Conservation (phyloP, 2,329 filamentous ascomycete species). For the Phoma herbarum region DNA sequence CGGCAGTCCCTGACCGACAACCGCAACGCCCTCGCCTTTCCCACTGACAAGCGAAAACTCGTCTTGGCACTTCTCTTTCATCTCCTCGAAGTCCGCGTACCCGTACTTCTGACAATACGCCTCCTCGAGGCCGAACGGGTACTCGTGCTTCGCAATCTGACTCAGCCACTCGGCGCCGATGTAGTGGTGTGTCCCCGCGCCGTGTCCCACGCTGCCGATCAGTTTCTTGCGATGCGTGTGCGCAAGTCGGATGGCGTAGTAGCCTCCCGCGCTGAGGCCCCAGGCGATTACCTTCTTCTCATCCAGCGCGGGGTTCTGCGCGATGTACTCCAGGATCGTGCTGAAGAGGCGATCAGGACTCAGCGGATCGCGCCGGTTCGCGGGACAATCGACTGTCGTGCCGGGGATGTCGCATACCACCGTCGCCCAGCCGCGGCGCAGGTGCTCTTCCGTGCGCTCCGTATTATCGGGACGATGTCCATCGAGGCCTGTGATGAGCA, state of each 20-base stretch:
- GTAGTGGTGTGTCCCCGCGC: slow-evolving; percentile 66
- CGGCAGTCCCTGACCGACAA: slow-evolving; percentile 47
- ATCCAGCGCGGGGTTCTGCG: slow-evolving; percentile 53
- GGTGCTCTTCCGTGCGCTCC: slow-evolving; percentile 56
- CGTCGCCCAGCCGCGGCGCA: slow-evolving; percentile 58
- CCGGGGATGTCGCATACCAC: slow-evolving; percentile 65
- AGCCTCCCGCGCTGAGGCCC: slow-evolving; percentile 66
- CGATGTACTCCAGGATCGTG: slow-evolving; percentile 63
- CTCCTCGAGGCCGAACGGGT: slow-evolving; percentile 64
- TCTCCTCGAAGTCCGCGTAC: slow-evolving; percentile 48
- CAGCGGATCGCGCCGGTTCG: slow-evolving; percentile 56
- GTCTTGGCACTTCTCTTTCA: slow-evolving; percentile 58
- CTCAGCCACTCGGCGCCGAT: slow-evolving; percentile 64
- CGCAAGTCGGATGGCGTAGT: slow-evolving; percentile 65
- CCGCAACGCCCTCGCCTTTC: slow-evolving; percentile 59
- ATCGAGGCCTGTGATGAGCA: slow-evolving; percentile 66
- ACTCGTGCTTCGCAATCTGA: slow-evolving; percentile 63
- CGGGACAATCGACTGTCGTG: slow-evolving; percentile 64
- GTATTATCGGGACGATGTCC: slow-evolving; percentile 63
- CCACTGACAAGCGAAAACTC: slow-evolving; percentile 63
- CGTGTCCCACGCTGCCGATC: slow-evolving; percentile 60
- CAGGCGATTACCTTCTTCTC: slow-evolving; percentile 60
- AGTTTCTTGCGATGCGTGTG: slow-evolving; percentile 63
- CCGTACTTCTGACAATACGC: slow-evolving; percentile 59
- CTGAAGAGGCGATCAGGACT: slow-evolving; percentile 63